Evolutionary conservation across 768 basidiomycete genomes (phyloP).

Genomic region (Xanthoconium stramineum): DNA sequence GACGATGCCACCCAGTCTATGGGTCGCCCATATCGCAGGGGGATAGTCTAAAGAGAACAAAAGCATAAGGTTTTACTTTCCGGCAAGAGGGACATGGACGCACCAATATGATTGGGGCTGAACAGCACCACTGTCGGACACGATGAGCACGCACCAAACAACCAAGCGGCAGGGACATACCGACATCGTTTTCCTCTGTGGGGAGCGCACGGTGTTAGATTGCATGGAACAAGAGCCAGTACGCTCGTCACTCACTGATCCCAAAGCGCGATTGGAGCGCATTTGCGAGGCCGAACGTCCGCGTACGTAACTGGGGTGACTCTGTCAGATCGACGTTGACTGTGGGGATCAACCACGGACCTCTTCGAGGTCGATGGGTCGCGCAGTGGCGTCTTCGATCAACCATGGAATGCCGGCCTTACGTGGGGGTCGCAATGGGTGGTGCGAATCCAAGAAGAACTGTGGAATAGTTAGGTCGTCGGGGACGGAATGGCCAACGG

Average conservation of each 20-base stretch:
- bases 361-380: constrained; percentile 43
- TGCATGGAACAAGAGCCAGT: not conserved
- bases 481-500: constrained; percentile 44
- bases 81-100: constrained; percentile 7
- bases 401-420: constrained; percentile 50
- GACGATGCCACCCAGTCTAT: constrained; percentile 54
- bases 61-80: not conserved
- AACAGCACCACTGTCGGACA: constrained; percentile 51
- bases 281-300: constrained; percentile 54
- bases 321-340: not conserved
- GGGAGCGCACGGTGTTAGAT: not conserved
- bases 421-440: constrained; percentile 44
- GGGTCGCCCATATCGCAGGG: constrained; percentile 55
- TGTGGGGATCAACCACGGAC: constrained; percentile 30
- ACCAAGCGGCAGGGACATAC: constrained; percentile 31
- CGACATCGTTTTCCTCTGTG: constrained; percentile 49
- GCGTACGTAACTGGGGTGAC: constrained; percentile 34
- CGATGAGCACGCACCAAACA: constrained; percentile 1
- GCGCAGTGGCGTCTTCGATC: constrained; percentile 54
- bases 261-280: constrained; percentile 46
- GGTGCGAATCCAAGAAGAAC: constrained; percentile 52
- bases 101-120: constrained; percentile 64
- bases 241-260: constrained; percentile 38
- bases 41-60: constrained; percentile 46
- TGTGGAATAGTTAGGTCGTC: constrained; percentile 65